Base-by-base conservation (phyloP, 371 early-diverging fungal genomes). In the Nematocida ausubeli region DNA sequence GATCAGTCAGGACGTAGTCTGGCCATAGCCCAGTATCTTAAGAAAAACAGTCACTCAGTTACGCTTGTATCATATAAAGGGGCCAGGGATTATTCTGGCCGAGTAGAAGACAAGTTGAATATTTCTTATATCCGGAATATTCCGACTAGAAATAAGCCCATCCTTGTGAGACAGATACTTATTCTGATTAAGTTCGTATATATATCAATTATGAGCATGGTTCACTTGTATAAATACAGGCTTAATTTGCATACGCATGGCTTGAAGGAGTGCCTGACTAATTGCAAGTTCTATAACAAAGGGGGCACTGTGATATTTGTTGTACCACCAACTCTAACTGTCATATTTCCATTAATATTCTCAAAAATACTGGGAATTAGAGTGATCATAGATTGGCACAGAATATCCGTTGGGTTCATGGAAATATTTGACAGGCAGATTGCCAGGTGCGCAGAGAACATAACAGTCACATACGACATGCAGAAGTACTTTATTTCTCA, bases 1-100 rank as follows among this genome's bases (percentile, higher is more conserved):
- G 78, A 75, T 55, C 78, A 75, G 35, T 75, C 78, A 34, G 78
- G 78, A 16, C 71, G 73, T n/a, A 58, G 24, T 1, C 14, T 63
- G 22, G 14, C 26, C 6, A 37, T 72, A 37, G 73, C 73, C 6
- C 9, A 72, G 35, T 58, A 72, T 42, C 3, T 63, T 14, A 40
- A 32, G 26, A 35, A 40, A 47, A 24, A 63, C n/a, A 26, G 22
- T 6, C 1, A 3, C 19, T 9, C n/a, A 14, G 63, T 62, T 7
- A 47, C 19, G 12, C 7, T 72, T 19, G 34, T 63, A 35, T 39
- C 73, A 35, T 72, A 72, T 37, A 5, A 12, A n/a, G 73, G 73
- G 30, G 1, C n/a, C 2, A 62, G 73, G 50, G 30, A 47, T 14
- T 24, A 26, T 19, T 6, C 24, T 0, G 39, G 5, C 3, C 19